A percentile compares a stretch with the other conserved stretches of the same genome.
Conservation (phyloP, 129 eudicot species). For the Pulicaria dysenterica region DNA sequence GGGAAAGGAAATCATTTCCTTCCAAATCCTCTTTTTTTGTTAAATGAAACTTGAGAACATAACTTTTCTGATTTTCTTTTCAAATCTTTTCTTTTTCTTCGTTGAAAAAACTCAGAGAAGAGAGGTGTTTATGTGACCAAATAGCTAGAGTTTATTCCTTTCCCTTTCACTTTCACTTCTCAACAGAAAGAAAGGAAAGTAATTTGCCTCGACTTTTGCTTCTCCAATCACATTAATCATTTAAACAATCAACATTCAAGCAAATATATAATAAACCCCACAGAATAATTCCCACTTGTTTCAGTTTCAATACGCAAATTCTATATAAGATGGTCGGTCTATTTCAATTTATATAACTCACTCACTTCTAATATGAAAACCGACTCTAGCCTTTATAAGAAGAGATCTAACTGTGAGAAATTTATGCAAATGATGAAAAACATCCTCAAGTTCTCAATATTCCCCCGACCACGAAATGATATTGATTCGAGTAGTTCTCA, state of each 20-base stretch:
- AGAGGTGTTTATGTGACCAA: too few species aligned
- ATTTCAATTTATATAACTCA: constrained; percentile 2
- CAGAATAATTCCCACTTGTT: not conserved
- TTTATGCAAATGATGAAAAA: constrained; percentile 21
- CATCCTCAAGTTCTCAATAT: constrained; percentile 26
- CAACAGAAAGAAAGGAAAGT: too few species aligned
- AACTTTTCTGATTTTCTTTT: too few species aligned
- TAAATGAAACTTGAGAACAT: too few species aligned
- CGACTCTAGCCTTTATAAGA: not conserved
- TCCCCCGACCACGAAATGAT: not conserved
- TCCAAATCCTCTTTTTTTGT: too few species aligned
- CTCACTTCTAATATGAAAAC: constrained; percentile 25
- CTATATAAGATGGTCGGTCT: too few species aligned
- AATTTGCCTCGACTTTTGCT: not conserved
- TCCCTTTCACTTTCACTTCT: too few species aligned
- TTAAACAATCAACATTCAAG: not conserved
- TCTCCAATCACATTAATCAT: not conserved
- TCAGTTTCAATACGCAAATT: not conserved
- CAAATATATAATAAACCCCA: not conserved
- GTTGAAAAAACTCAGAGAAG: too few species aligned
- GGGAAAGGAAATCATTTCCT: too few species aligned
- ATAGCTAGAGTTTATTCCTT: too few species aligned
- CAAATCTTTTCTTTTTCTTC: too few species aligned
- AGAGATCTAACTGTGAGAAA: constrained; percentile 28
- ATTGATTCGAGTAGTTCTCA: not conserved